Evolutionary conservation across 2,329 filamentous ascomycete species (phyloP), one percentile per base, ranked within the genome.

Genomic region (Ophiostoma angusticollis): DNA sequence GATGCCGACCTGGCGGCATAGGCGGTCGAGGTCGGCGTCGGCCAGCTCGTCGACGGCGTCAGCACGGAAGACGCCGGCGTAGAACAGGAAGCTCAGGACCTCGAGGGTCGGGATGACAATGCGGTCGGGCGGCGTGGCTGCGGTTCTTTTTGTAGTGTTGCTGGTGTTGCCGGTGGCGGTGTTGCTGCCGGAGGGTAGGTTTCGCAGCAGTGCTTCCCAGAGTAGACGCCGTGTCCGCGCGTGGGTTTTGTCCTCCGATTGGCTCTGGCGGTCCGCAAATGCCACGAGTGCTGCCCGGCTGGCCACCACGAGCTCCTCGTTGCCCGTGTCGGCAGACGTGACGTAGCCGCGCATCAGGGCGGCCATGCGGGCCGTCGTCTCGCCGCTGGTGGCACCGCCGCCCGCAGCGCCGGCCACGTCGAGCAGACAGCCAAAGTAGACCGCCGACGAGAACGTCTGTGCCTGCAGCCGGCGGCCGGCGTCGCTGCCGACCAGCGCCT

Each of bases 31-130:
- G 11, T 11, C 12, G 22, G 14, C 9, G 14, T 21, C 7, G 12
- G 14, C 13, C 6, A 17, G 18, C 6, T 12, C 8, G 24, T 19
- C 13, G 22, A 3, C 13, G 24, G 2, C 2, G 19, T 14, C 3
- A 31, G 63, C 9, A 17, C n/a, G 21, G 47, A 70, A 64, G 36
- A 68, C 55, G 9, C 59, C 68, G 32, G 63, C 69, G 60, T 87
- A 77, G 55, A 93, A 70, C 23, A 96, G 59, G 50, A 91, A 93
- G 0, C 78, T 78, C 1, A 82, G 54, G 3, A 87, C 71, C 50
- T 93, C 84, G 4, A 98, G 64, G 1, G 80, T 71, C 0, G 87
- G 81, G 17, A 91, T 70, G 0, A 83, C 57, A 31, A 86, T 68
- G 21, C 84, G 72, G 50, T 94, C 85, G 43, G 79, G 65, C 9